These are phyloP conservation scores for Paramecium tetraurelia DNA, from an alignment of 73 alveolate species.

Conservation along the genomic window DNA sequence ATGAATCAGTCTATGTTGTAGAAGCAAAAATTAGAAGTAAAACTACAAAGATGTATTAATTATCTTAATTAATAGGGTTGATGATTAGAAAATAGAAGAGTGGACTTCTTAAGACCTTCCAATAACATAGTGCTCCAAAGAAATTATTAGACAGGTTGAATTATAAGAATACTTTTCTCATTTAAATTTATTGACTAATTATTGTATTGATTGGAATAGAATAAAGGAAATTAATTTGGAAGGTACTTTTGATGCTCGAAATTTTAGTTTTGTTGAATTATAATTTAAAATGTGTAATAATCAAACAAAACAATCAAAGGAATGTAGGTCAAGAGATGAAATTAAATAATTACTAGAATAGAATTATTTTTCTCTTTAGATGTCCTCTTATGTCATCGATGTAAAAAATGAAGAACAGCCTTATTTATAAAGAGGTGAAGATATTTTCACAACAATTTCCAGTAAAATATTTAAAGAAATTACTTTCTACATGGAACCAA, in stretches of 20 bases:
- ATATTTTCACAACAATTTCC: neutral
- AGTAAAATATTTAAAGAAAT: constrained; percentile 2
- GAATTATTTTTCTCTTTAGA: neutral
- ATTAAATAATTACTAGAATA: neutral
- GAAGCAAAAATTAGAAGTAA: neutral
- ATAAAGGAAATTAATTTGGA: neutral
- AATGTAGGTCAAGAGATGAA: neutral
- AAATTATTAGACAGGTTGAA: neutral
- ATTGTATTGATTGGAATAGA: constrained; percentile 41
- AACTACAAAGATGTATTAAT: neutral
- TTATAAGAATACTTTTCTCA: neutral
- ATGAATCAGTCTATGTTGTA: constrained; percentile 30
- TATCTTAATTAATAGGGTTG: neutral
- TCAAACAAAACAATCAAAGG: neutral
- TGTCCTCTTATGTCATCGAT: constrained; percentile 9
- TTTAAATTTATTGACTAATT: constrained; percentile 1
- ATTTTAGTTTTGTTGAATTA: neutral
- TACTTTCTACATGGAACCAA: neutral
- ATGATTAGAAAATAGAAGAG: neutral
- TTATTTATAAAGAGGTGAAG: neutral
- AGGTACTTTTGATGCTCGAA: neutral
- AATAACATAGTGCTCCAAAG: neutral
- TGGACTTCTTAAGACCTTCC: neutral
- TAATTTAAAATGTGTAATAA: constrained; percentile 1
- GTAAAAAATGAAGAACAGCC: neutral